Percentiles rank a stretch among this genome's conserved stretches.
phyloP scores from a whole-genome alignment of 306 rosid genomes.

The Vigna mungo region DNA sequence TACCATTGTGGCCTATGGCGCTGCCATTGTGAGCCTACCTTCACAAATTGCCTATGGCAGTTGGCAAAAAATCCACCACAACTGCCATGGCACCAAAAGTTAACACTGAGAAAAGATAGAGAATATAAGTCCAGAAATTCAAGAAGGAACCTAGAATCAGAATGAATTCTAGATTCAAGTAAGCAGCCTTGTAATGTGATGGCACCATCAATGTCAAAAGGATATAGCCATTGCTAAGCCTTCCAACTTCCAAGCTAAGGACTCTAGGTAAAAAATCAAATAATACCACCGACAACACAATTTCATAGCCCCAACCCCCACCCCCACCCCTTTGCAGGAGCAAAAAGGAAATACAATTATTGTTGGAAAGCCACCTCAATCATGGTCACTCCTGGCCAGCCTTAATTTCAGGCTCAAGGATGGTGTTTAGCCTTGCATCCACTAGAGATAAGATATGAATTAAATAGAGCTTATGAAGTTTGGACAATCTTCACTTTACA shows the following conservation, averaged over 20 bases:
- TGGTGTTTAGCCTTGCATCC: background rate
- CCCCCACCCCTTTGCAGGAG: background rate
- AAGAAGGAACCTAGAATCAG: slow-evolving; percentile 26
- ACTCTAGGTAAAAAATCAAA: slow-evolving; percentile 20
- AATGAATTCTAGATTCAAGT: slow-evolving; percentile 27
- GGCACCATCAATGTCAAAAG: slow-evolving; percentile 16
- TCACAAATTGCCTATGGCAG: background rate
- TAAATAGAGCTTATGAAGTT: background rate
- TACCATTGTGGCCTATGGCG: background rate
- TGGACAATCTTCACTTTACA: background rate
- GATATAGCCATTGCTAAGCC: slow-evolving; percentile 30
- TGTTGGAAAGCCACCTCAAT: background rate
- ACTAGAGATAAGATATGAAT: background rate
- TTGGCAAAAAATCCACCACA: background rate
- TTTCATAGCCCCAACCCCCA: background rate
- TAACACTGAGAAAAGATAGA: slow-evolving; percentile 8
- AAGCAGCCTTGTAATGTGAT: slow-evolving; percentile 13
- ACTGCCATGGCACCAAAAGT: background rate
- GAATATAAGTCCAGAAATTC: background rate
- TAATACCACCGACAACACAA: slow-evolving; percentile 18
- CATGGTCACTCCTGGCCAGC: background rate
- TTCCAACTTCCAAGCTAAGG: slow-evolving; percentile 36
- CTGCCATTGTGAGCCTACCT: background rate
- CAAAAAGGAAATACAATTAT: slow-evolving; percentile 20
- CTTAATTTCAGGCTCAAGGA: background rate